Evolutionary conservation across 176 grass and related monocot species (phyloP), one percentile per base, ranked within the genome.

Genomic region (Musa schizocarpa): DNA sequence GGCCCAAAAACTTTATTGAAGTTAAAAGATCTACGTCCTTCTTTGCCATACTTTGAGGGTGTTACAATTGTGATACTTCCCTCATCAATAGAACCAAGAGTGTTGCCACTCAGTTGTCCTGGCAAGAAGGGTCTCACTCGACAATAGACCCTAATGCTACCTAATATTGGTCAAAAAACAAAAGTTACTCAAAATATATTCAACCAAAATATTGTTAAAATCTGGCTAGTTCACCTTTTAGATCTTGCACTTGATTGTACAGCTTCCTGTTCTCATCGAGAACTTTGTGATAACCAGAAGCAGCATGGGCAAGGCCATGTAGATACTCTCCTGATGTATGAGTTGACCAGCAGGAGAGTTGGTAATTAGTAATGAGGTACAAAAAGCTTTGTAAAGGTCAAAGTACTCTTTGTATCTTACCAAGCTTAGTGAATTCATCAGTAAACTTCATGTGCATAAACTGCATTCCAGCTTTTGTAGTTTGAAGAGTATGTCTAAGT

Each of bases 161-260:
- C 95, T 99, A 78, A 53, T 83, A 76, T 68, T 48, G 54, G 55
- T 59, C 71, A 82, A 63, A 25, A 55, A 54, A 54, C n/a, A 49
- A 66, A 79, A 77, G 77, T 75, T 71, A 92, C 50, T 77, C 63
- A 17, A 5, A n/a, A n/a, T 12, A 16, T 73, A 27, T 25, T 82
- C 25, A 34, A 75, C 51, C 58, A 83, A 65, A 49, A 25, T 0
- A 75, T 71, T 81, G 65, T 14, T 19, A 16, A 74, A 70, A 9
- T 50, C 20, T 14, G 0, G 20, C 17, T 34, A 72, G 34, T 65
- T 52, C 87, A 99, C 95, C 95, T 86, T 94, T 99, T 70, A 99
- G 91, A 86, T 99, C 95, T 87, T 99, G 95, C 68, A 99, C 95
- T 85, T 88, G 95, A 79, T 99, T 99, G 75, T 99, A 99, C 73